phyloP scores from a whole-genome alignment of 345 rosid species.

The Lagerstroemia speciosa region DNA sequence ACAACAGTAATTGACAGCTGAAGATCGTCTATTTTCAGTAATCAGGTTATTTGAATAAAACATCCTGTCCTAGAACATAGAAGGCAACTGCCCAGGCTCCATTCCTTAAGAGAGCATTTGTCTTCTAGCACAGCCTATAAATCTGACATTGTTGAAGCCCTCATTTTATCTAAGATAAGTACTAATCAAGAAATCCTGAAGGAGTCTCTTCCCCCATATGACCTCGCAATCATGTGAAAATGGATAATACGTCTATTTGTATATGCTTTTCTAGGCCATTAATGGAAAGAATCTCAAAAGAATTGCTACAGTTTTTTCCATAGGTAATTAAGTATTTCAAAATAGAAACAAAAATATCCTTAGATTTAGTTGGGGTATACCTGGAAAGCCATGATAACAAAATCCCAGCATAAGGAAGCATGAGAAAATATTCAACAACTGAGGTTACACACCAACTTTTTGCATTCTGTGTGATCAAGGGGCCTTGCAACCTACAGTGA shows the following conservation, averaged over 20 bases:
- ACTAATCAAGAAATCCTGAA: not conserved
- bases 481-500: conserved; percentile 44
- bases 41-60: not conserved
- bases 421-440: conserved; percentile 42
- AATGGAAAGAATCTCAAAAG: not conserved
- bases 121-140: not conserved
- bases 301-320: not conserved
- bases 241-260: not conserved
- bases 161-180: not conserved
- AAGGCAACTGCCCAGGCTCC: not conserved
- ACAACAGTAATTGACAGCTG: not conserved
- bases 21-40: not conserved
- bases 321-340: not conserved
- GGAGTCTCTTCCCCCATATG: not conserved
- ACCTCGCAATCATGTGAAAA: not conserved
- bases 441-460: conserved; percentile 27
- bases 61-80: not conserved
- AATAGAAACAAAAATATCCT: not conserved
- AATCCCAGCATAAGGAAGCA: conserved; percentile 45
- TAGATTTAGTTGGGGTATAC: conserved; percentile 16
- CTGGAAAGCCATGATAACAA: conserved; percentile 41
- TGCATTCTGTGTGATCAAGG: conserved; percentile 29
- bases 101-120: not conserved
- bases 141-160: not conserved
- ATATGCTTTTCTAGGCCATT: not conserved